Base-by-base conservation (phyloP, 768 basidiomycete genomes). In the Boletus tylopilopsis region DNA sequence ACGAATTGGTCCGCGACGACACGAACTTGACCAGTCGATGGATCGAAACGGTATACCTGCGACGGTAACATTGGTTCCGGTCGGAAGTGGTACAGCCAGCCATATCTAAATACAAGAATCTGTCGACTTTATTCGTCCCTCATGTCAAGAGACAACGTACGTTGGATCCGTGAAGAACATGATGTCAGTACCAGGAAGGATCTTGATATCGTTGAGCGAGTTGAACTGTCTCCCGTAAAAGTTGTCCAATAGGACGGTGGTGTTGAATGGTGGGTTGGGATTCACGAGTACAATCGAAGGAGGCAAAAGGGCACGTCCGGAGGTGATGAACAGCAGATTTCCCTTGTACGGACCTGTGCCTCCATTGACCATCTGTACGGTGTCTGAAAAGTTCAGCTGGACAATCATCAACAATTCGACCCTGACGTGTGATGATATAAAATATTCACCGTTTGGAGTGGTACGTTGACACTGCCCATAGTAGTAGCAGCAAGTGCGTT, bases 151-250 rank as follows among this genome's bases (percentile, higher is more conserved):
- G 39, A 33, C 16, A 25, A 74, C 80, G 38, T 69, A 89, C 79
- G 73, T 70, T 15, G 74, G 73, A 59, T 92, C 88, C 0, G 88
- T 90, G 68, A 91, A 89, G 69, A 85, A 89, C 2, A 90, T 56
- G 33, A 78, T 78, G 32, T 81, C 81, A 53, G 76, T 84, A 5
- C 67, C 65, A 2, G 85, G 86, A 45, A 88, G 82, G 4, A 89
- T 71, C 57, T 87, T 89, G 50, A 85, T 73, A 55, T 93, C 89
- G 63, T 90, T 88, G 42, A 91, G 64, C 2, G 88, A 88, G 67
- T 87, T 90, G 69, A 90, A 92, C 55, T 89, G 87, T 3, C 86
- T 73, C 2, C 88, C 88, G 57, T 79, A 86, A 67, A 77, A 88
- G 68, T 90, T 91, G 67, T 90, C 85, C 51, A 91, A 65, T 15